Evolutionary conservation across 2,329 filamentous ascomycete genomes (phyloP), one percentile per base, ranked within the genome.

Genomic region (Aspergillus sp.): DNA sequence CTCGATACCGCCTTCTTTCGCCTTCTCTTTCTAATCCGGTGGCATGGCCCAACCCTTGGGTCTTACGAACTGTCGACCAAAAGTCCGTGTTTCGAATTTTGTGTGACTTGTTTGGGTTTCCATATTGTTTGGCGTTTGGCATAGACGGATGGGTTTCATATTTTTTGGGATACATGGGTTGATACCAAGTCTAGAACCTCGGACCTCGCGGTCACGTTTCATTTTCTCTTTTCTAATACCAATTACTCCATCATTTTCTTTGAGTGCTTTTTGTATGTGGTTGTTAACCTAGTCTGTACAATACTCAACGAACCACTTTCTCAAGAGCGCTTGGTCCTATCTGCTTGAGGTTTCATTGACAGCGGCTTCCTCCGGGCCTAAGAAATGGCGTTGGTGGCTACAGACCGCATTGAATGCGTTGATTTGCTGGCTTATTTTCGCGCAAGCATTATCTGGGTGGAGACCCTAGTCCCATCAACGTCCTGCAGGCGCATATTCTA

Each of bases 111-210:
- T 57, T 50, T 49, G 52, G 51, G 41, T 56, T 58, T 59, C 47
- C 49, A 59, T 48, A 59, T 57, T 53, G 52, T 54, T 53, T 47
- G 70, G 70, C 69, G 70, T 71, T 72, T 63, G 65, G 61, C 47
- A 71, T 73, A 73, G 70, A 73, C 61, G 70, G 63, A 66, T 45
- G 60, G 65, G 63, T 57, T 50, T 65, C 63, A 52, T 57, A 57
- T 49, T 56, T 53, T 40, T 54, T 66, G 67, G 68, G 63, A 68
- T 67, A 60, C 64, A 69, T 66, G 67, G 67, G 59, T 64, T 71
- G 69, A 71, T 72, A 72, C 70, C 69, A 71, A 63, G 62, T 63
- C 50, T 72, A 72, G 70, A 72, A 61, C 59, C 60, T 59, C 62
- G 55, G 70, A 70, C 70, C 68, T 67, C 70, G 59, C 67, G 68